Evolutionary conservation across 805 yeast genomes (phyloP), one percentile per base, ranked within the genome.

Genomic region (Kregervanrija delftensis): DNA sequence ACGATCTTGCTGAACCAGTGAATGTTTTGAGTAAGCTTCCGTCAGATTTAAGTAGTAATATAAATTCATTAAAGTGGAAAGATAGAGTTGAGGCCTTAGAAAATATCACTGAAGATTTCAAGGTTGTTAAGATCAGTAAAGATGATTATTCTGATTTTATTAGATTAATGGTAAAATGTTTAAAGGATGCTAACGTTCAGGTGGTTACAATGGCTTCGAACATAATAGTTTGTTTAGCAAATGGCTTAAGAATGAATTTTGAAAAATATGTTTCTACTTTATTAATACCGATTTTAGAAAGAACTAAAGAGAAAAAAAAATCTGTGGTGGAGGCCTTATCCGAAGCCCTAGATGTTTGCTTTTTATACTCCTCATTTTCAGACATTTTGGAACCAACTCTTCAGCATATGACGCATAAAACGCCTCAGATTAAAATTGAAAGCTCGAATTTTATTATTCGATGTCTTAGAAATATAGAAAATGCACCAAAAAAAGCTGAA

Each of bases 171-270:
- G 76, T 82, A n/a, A 82, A 79, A 52, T 76, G 89, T 49, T 71
- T 89, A 58, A 87, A 81, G 57, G 99, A 93, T 65, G 95, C 90
- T 5, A 93, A 93, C 59, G 74, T 89, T 43, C 89, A 83, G 64
- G 96, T 86, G 11, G 96, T 86, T 0, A 81, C 85, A 12, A 57
- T 83, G 30, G 87, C 96, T 0, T 83, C 95, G 1, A 77, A 78
- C 45, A 77, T 84, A 38, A 65, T 82, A 14, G 77, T 73, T 44
- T 63, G 63, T 30, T 60, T 91, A 32, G 85, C 87, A 1, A 72
- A 71, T 30, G 96, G 95, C 1, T 67, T 93, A 39, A 71, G 81
- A 44, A 52, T 60, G 1, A 68, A 66, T 5, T 87, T 86, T 56
- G 71, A 67, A 16, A 73, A 68, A 48, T 83, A 84, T 59, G 73